Evolutionary conservation across 192 early-diverging fungal genomes (phyloP), one percentile per base, ranked within the genome.

Genomic region (Umbelopsis sp.): DNA sequence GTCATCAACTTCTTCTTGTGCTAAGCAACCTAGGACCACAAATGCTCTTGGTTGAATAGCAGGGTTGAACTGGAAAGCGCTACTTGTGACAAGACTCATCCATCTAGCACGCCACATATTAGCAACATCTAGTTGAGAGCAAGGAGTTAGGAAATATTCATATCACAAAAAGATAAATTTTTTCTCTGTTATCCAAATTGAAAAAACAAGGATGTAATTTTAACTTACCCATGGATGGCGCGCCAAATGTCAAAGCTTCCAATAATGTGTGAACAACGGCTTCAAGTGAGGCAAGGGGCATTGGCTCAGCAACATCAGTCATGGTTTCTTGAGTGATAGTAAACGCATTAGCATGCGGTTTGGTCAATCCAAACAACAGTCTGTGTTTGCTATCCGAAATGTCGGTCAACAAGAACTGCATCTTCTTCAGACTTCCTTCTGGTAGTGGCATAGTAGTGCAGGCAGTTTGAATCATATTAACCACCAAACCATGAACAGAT

Each of bases 31-130:
- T 31, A 98, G 83, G 20, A 91, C 85, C 26, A 96, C 92, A 81
- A 97, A 98, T 1, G 97, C 93, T 38, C 96, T 89, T 4, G 97
- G 95, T 78, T 98, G 97, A 31, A 97, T 89, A 0, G 95, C 94
- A 6, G 93, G 94, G 75, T 97, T 96, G 80, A 91, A 93, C 70
- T 96, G 92, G 87, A 98, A 98, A 0, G 97, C 95, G 56, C 92
- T 93, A 45, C 93, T 91, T 10, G 95, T 89, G 16, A 97, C 91
- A 65, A 98, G 80, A 38, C 93, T 89, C 82, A 96, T 93, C 97
- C 97, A 98, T 36, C 95, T 83, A 22, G 96, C 87, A 65, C 94
- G 93, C 89, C 95, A 95, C 29, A 81, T 83, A 72, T 91, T 90
- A 8, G 91, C 89, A 45, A 94, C 86, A 65, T 93, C 93, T 91